Conservation (phyloP, 176 grass and related monocot species). For the Oryza coarctata region DNA sequence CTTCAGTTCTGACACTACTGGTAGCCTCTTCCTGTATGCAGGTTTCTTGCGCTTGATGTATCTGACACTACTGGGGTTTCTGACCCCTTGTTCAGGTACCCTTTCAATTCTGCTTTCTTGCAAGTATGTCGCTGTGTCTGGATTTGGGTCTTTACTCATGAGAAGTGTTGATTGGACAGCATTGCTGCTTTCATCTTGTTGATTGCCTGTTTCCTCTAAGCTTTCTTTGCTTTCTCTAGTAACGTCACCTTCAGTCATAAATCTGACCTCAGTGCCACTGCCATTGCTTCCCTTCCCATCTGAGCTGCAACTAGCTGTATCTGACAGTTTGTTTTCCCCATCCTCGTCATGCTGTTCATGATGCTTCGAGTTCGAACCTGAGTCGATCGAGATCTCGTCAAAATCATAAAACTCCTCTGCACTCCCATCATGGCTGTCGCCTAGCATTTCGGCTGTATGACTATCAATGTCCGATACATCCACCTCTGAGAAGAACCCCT, state of each 20-base stretch:
- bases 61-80: too few species aligned
- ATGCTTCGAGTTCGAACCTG: not conserved
- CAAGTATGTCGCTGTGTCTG: not conserved
- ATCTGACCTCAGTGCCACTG: not conserved
- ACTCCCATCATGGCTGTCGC: constrained; percentile 23
- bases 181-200: not conserved
- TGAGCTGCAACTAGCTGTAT: not conserved
- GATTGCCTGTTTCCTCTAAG: not conserved
- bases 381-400: constrained; percentile 32
- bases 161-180: not conserved
- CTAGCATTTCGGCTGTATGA: constrained; percentile 24
- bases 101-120: not conserved
- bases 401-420: constrained; percentile 49
- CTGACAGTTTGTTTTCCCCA: not conserved
- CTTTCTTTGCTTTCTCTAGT: constrained; percentile 8
- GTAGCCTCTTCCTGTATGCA: not conserved
- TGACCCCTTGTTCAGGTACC: not conserved
- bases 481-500: constrained; percentile 57
- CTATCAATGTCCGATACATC: constrained; percentile 31
- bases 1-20: not conserved
- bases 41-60: not conserved
- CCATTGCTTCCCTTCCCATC: not conserved
- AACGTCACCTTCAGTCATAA: not conserved
- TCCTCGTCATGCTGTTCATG: not conserved
- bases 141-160: not conserved